Percentiles rank a stretch among this genome's conserved stretches.
These are phyloP conservation scores for Aspergillaceae sp. DNA, from an alignment of 2,329 filamentous ascomycete genomes.

Conservation along the genomic window DNA sequence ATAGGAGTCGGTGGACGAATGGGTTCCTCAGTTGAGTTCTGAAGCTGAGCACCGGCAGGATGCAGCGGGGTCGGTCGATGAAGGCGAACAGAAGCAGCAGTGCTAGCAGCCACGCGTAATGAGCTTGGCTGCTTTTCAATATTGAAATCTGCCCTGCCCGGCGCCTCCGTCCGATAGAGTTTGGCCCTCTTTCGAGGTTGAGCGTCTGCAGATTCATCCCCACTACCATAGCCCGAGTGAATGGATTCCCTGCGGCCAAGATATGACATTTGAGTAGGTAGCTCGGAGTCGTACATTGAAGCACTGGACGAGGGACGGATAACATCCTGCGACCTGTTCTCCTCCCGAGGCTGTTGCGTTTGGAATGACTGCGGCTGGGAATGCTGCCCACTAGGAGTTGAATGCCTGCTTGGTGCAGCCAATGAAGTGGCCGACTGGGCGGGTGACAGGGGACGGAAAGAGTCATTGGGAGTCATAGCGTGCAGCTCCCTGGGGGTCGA, in stretches of 20 bases:
- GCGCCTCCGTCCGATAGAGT: constrained; percentile 62
- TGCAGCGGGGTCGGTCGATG: constrained; percentile 61
- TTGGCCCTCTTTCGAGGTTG: constrained; percentile 70
- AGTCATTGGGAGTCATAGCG: constrained; percentile 19
- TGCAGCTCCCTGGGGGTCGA: constrained; percentile 36
- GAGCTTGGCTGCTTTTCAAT: constrained; percentile 69
- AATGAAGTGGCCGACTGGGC: constrained; percentile 21
- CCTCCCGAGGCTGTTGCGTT: constrained; percentile 13
- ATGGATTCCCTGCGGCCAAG: constrained; percentile 28
- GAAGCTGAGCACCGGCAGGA: constrained; percentile 21
- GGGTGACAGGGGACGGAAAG: constrained; percentile 30
- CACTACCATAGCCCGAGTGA: constrained; percentile 59
- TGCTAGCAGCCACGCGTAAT: constrained; percentile 81
- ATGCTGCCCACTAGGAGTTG: constrained; percentile 27
- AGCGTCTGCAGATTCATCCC: constrained; percentile 55
- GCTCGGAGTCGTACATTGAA: constrained; percentile 40
- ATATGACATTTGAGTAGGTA: constrained; percentile 16
- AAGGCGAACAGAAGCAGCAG: constrained; percentile 74
- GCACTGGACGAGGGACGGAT: constrained; percentile 55
- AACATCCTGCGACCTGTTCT: constrained; percentile 32
- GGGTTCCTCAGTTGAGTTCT: constrained; percentile 35
- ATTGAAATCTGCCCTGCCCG: constrained; percentile 56
- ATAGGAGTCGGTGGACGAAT: constrained; percentile 41
- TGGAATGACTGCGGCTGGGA: constrained; percentile 7
- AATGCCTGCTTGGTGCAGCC: constrained; percentile 27